These are phyloP conservation scores for Zopfia rhizophila DNA, from an alignment of 2,329 filamentous ascomycete genomes.

Conservation along the genomic window DNA sequence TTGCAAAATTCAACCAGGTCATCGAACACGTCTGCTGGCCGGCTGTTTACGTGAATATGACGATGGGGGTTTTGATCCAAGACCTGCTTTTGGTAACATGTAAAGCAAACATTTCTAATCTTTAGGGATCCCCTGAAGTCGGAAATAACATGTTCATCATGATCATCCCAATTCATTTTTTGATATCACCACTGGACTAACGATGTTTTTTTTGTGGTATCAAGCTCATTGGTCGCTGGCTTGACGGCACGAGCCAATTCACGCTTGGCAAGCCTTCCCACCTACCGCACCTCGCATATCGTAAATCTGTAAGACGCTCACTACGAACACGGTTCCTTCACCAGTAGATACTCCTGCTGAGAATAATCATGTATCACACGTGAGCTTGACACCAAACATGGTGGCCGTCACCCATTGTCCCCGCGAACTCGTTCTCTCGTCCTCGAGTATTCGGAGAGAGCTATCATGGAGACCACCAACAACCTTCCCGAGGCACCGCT, in stretches of 20 bases:
- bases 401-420: slow-evolving; percentile 28
- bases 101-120: too few species aligned
- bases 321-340: slow-evolving; percentile 23
- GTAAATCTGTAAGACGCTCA: slow-evolving; percentile 13
- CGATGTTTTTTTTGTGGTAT: background rate
- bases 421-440: slow-evolving; percentile 24
- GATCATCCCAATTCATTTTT: too few species aligned
- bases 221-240: slow-evolving; percentile 6
- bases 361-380: slow-evolving; percentile 29
- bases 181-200: background rate
- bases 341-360: background rate
- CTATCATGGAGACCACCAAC: slow-evolving; percentile 41
- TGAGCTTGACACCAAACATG: slow-evolving; percentile 35
- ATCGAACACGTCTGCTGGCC: too few species aligned
- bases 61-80: too few species aligned
- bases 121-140: too few species aligned
- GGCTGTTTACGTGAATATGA: background rate
- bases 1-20: too few species aligned
- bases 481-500: slow-evolving; percentile 37
- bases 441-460: slow-evolving; percentile 21
- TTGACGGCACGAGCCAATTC: slow-evolving; percentile 12
- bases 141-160: too few species aligned
- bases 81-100: too few species aligned
- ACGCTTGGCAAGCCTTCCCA: slow-evolving; percentile 11
- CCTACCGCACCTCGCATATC: background rate